Base-by-base conservation (phyloP, 2,329 filamentous ascomycete genomes). In the Cladosporium velox region DNA sequence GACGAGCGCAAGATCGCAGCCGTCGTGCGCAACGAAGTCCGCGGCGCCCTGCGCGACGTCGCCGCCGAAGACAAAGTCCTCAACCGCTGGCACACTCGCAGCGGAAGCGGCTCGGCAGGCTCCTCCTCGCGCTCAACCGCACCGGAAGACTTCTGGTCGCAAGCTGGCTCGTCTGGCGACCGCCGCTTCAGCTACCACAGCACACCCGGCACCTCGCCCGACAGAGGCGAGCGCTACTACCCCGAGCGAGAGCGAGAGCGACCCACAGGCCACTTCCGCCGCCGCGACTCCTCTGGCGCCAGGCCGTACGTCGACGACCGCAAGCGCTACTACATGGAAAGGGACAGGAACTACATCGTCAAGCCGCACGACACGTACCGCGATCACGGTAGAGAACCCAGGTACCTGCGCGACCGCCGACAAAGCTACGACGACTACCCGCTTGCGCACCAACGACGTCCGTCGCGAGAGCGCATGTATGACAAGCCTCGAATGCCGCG, bases 361-460 rank as follows among this genome's bases (percentile, higher is more conserved):
- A 38, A 35, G 28, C 61, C 61, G 5, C 49, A 28, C 35, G 34
- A 41, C 10, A 44, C 61, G 0, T 24, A 64, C 26, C 51, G 60
- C 30, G 38, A 51, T 6, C 28, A 35, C 49, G 49, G 54, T 24
- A 49, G 47, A 34, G 30, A 28, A 14, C 30, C 32, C 47, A 49
- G 28, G 28, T 51, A 49, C 32, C 5, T 34, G 32, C 34, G 26
- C 14, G 57, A 59, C 15, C 57, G 35, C 15, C 57, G 57, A 6
- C 35, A 59, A 7, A 26, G 21, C 24, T 12, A 38, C 6, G 61
- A 64, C n/a, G 61, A 64, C 61, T 64, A 64, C n/a, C 61, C 61
- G 5, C 12, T 15, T 12, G 30, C 21, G 8, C 47, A 41, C 8
- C 34, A 34, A 26, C 57, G 38, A 24, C 57, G 14, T 15, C 38